Conservation (phyloP, 805 yeast species). For the Grigorovia humatica region DNA sequence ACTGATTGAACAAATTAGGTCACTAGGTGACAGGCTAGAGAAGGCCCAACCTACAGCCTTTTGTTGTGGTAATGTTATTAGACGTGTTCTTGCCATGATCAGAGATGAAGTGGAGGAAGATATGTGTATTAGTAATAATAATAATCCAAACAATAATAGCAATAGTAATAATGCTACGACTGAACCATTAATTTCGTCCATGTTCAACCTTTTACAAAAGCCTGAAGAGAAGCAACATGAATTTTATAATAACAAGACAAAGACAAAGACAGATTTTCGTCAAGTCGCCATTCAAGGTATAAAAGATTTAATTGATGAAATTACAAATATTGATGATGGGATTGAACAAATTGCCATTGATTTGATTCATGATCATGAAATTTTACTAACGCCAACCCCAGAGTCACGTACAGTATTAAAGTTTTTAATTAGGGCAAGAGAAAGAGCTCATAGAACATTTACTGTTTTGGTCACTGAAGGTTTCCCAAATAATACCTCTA, state of each 20-base stretch:
- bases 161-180: conserved; percentile 12
- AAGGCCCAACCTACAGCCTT: conserved; percentile 85
- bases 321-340: conserved; percentile 79
- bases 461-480: conserved; percentile 87
- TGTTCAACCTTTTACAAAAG: conserved; percentile 77
- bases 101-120: conserved; percentile 73
- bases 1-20: conserved; percentile 59
- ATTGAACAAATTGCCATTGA: conserved; percentile 87
- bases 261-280: conserved; percentile 49
- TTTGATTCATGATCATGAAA: conserved; percentile 85
- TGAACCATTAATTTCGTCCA: conserved; percentile 60
- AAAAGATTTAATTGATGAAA: conserved; percentile 85
- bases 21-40: conserved; percentile 58
- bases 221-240: conserved; percentile 20
- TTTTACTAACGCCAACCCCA: conserved; percentile 84
- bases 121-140: conserved; percentile 13
- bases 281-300: conserved; percentile 87
- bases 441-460: conserved; percentile 66
- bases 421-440: conserved; percentile 75
- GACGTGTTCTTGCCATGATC: conserved; percentile 77
- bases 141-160: neutral
- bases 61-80: conserved; percentile 79
- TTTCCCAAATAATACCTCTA: conserved; percentile 76
- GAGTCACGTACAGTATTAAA: conserved; percentile 81
- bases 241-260: conserved; percentile 4